Evolutionary conservation across 805 yeast species (phyloP).

Genomic region (Candida ortonii): DNA sequence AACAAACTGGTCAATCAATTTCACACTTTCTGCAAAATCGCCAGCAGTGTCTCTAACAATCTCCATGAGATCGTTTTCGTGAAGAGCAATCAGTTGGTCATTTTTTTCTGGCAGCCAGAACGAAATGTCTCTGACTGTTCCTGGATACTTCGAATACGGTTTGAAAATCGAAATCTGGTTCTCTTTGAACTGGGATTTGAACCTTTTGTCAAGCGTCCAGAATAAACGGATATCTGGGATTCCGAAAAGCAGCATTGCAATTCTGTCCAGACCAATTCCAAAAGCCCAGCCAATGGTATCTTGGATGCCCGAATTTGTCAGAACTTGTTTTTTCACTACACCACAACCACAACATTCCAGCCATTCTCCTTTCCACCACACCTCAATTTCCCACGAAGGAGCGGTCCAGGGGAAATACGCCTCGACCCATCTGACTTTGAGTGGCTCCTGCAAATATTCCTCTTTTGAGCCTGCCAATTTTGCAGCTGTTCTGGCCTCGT

Average conservation of each 20-base stretch:
- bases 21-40: slow-evolving; percentile 84
- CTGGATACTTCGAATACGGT: slow-evolving; percentile 91
- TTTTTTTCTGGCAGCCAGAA: slow-evolving; percentile 71
- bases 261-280: slow-evolving; percentile 91
- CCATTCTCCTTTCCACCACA: slow-evolving; percentile 99
- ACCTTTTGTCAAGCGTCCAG: slow-evolving; percentile 84
- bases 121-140: slow-evolving; percentile 81
- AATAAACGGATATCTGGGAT: slow-evolving; percentile 92
- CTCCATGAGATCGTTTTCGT: slow-evolving; percentile 93
- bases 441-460: slow-evolving; percentile 65
- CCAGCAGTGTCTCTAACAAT: slow-evolving; percentile 81
- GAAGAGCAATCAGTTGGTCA: slow-evolving; percentile 38
- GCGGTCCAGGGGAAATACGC: slow-evolving; percentile 98
- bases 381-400: slow-evolving; percentile 98
- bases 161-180: slow-evolving; percentile 69
- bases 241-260: slow-evolving; percentile 93
- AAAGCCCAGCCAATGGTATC: slow-evolving; percentile 93
- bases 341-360: slow-evolving; percentile 97
- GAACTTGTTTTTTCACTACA: slow-evolving; percentile 73
- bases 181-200: slow-evolving; percentile 64
- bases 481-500: slow-evolving; percentile 63
- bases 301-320: slow-evolving; percentile 66
- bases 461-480: slow-evolving; percentile 57
- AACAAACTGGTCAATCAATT: slow-evolving; percentile 71
- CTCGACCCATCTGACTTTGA: slow-evolving; percentile 90